Evolutionary conservation across 306 rosid genomes (phyloP).

Genomic region (barrel medic (Medicago truncatula)): DNA sequence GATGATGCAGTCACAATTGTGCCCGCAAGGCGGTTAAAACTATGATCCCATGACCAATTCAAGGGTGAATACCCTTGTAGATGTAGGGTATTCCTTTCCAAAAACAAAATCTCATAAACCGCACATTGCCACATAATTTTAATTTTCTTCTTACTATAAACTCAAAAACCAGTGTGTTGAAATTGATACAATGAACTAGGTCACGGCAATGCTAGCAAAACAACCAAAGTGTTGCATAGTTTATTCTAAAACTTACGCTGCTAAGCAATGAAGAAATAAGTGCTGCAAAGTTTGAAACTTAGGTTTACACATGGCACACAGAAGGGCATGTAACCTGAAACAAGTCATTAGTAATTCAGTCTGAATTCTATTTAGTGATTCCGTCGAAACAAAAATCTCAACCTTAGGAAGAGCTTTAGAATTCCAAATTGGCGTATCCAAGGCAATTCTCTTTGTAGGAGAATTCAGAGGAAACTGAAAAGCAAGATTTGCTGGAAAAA

Average conservation of each 20-base stretch:
- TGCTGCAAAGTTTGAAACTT: not conserved
- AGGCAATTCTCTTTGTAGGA: not conserved
- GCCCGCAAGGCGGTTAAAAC: not conserved
- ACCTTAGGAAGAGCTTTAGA: slow-evolving; percentile 1
- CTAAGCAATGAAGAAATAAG: slow-evolving; percentile 3
- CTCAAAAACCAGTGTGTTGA: slow-evolving; percentile 12
- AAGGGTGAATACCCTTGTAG: not conserved
- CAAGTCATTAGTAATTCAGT: not conserved
- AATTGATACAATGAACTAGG: slow-evolving; percentile 17
- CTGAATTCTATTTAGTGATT: not conserved
- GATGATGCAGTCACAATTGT: not conserved
- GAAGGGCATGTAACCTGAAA: not conserved
- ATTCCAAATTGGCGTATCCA: slow-evolving; percentile 11
- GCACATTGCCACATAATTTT: not conserved
- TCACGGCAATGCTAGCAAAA: not conserved
- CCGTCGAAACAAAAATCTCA: slow-evolving; percentile 2
- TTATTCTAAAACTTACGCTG: not conserved
- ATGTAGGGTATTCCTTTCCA: not conserved
- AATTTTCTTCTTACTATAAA: slow-evolving; percentile 9
- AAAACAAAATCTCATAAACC: not conserved
- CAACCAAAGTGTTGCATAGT: not conserved
- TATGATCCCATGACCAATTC: not conserved
- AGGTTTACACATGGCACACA: not conserved
- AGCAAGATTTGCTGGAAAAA: slow-evolving; percentile 10
- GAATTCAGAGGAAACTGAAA: not conserved